These are phyloP conservation scores for Andrographis paniculata DNA, from an alignment of 305 asterid genomes.

Conservation along the genomic window DNA sequence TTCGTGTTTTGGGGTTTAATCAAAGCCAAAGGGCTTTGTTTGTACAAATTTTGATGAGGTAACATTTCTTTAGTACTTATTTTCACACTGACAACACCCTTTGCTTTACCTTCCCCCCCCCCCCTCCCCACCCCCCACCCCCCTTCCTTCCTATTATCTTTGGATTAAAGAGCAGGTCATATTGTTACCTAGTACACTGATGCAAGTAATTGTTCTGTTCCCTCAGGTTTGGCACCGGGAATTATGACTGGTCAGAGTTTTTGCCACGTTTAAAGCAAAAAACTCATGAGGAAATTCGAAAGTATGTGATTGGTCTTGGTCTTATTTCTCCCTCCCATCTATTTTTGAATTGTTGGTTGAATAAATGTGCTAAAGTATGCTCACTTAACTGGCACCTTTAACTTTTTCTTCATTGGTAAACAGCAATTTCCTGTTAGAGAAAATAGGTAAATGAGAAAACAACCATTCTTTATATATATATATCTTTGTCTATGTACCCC, in stretches of 20 bases:
- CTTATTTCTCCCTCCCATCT: neutral
- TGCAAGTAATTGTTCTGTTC: slow-evolving; percentile 12
- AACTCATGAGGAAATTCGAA: slow-evolving; percentile 40
- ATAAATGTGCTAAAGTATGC: neutral
- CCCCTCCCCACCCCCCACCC: too few species aligned
- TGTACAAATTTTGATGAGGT: slow-evolving; percentile 96
- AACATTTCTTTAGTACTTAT: slow-evolving; percentile 15
- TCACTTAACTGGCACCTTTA: neutral
- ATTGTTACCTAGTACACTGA: slow-evolving; percentile 14
- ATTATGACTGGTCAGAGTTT: slow-evolving; percentile 84
- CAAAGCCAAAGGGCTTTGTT: slow-evolving; percentile 83
- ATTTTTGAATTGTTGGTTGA: neutral
- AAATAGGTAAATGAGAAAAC: too few species aligned
- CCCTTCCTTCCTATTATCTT: neutral
- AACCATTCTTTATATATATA: too few species aligned
- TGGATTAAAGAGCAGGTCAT: neutral
- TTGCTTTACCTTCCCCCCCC: slow-evolving; percentile 9
- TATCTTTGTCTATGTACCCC: too few species aligned
- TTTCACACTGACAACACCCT: slow-evolving; percentile 15
- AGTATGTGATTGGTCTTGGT: neutral
- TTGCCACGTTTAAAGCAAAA: slow-evolving; percentile 87
- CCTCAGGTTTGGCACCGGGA: slow-evolving; percentile 6
- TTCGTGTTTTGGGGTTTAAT: slow-evolving; percentile 84
- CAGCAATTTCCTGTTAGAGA: neutral
- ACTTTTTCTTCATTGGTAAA: neutral